These are phyloP conservation scores for Phlegmacium glaucopus DNA, from an alignment of 768 basidiomycete genomes.

Conservation along the genomic window DNA sequence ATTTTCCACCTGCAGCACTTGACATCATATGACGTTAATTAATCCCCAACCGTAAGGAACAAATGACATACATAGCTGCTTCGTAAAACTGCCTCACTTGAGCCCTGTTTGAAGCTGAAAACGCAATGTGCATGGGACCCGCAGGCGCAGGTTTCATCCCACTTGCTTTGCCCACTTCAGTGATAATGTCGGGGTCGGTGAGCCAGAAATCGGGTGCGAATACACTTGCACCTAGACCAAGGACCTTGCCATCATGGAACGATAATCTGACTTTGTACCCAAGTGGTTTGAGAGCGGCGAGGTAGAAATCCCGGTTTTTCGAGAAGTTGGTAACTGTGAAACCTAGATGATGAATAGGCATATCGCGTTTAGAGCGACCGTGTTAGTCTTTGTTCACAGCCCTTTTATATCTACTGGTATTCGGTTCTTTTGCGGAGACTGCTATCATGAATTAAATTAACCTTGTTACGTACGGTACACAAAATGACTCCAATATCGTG, in stretches of 20 bases:
- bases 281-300: background rate
- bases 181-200: background rate
- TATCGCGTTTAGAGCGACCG: background rate
- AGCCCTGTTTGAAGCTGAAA: background rate
- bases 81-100: background rate
- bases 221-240: background rate
- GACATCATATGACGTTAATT: background rate
- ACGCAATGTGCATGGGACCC: background rate
- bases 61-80: background rate
- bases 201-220: background rate
- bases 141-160: background rate
- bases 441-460: no score
- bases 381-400: background rate
- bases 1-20: background rate
- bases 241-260: background rate
- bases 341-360: background rate
- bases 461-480: no score
- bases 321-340: background rate
- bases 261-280: background rate
- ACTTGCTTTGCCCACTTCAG: background rate
- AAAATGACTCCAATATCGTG: no score
- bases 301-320: background rate
- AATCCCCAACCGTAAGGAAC: background rate
- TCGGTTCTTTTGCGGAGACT: no score
- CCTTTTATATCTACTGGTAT: no score